Base-by-base conservation (phyloP, 805 yeast species). In the Starmerella floris region DNA sequence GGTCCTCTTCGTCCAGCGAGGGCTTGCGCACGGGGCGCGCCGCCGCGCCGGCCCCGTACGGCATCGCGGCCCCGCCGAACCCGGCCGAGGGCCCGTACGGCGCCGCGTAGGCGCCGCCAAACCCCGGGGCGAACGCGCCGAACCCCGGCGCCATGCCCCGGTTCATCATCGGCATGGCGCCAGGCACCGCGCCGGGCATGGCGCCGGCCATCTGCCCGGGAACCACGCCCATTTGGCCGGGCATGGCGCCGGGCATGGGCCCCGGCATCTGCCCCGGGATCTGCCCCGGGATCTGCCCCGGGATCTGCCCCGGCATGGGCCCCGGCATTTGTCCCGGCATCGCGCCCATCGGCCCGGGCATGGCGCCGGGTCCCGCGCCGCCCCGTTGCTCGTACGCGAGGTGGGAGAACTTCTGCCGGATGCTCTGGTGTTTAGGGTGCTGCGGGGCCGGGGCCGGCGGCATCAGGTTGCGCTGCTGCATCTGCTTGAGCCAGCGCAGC, bases 341-440 rank as follows among this genome's bases (percentile, higher is more conserved):
- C 32, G 15, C 27, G 33, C 33, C 16, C 23, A 37, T 30, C 27
- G 16, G 30, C 25, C 4, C 15, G 6, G 19, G 39, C 39, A 37
- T 37, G n/a, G 23, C 8, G 17, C n/a, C 32, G 16, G 35, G 39
- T 23, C 15, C 26, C 35, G 27, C 42, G 28, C 19, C 39, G 31
- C 21, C 45, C 30, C 17, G 44, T 44, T 20, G 40, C 23, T 25
- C 28, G 39, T 36, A 37, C 35, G 41, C 39, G 35, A 31, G 39
- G n/a, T 42, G 46, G 33, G 53, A 30, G 51, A 62, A 62, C 52
- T 62, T 62, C 44, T 62, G 63, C 19, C 66, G 57, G 39, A 62
- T 62, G 13, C 64, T 55, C 36, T 56, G 60, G 23, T 60, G 53
- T 49, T 61, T 60, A 17, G 58, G 45, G 23, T 52, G 50, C 28